Base-by-base conservation (phyloP, 1,284 basidiomycete species). In the Fomes fomentarius region DNA sequence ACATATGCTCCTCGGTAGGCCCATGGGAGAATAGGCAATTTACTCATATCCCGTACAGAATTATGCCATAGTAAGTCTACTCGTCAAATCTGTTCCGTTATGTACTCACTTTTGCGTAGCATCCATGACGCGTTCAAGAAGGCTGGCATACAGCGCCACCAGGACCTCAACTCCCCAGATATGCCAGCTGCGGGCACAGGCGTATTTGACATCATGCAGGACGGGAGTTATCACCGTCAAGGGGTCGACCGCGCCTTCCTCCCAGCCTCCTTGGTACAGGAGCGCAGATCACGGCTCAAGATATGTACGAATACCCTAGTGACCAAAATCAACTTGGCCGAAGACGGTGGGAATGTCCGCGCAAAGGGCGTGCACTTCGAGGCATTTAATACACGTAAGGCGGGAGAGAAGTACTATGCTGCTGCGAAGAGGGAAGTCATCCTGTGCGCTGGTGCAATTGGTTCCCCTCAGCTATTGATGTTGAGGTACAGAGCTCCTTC, bases 401-500 rank as follows among this genome's bases (percentile, higher is more conserved):
- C 50, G 31, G 55, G 26, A 28, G 46, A 47, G n/a, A 47, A 45
- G 11, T 56, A 48, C n/a, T 48, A 52, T 24, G 63, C 68, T 3
- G 42, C 48, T 10, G 73, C 67, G 1, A 52, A 50, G n/a, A 54
- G 58, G 42, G 70, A 73, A 50, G 62, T 74, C 2, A 57, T 75
- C 6, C 24, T 75, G 14, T 69, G 58, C 39, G 63, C 65, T 10
- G 74, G 74, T 14, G 64, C 71, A 1, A 54, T 75, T 12, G 69
- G 67, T 0, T 67, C 66, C 24, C 72, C 73, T 0, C 67, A 69
- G 26, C 37, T 74, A 8, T 58, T 74, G 1, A 65, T 72, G 67
- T 48, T 73, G 21, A 75, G 73, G 69, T 71, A 19, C 5, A 57
- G 40, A n/a, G n/a, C n/a, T n/a, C n/a, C n/a, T n/a, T n/a, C n/a